These are phyloP conservation scores for Trametopsis cervina DNA, from an alignment of 768 basidiomycete species.

Conservation along the genomic window DNA sequence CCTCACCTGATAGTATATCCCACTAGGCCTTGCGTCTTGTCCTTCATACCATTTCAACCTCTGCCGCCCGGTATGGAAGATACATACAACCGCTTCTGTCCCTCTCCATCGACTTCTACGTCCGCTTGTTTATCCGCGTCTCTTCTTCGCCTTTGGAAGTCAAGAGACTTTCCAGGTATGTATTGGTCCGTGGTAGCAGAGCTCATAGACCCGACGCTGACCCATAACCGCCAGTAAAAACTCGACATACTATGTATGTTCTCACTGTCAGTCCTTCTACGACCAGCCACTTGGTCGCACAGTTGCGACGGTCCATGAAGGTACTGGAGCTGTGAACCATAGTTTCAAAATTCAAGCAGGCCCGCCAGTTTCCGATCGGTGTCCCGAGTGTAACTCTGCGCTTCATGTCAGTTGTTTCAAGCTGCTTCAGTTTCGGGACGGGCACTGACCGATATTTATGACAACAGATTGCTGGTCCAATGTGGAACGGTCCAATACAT, in stretches of 20 bases:
- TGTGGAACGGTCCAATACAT: slow-evolving; percentile 93
- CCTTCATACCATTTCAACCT: slow-evolving; percentile 77
- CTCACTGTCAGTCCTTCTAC: slow-evolving; percentile 73
- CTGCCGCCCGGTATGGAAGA: slow-evolving; percentile 88
- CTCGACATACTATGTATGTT: slow-evolving; percentile 78
- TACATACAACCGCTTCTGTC: slow-evolving; percentile 86
- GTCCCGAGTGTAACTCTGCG: slow-evolving; percentile 74
- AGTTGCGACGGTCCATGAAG: slow-evolving; percentile 50
- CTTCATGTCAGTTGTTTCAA: slow-evolving; percentile 55
- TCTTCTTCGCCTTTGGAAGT: slow-evolving; percentile 71
- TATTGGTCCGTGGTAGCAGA: neutral
- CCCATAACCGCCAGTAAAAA: slow-evolving; percentile 47
- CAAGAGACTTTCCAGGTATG: slow-evolving; percentile 74
- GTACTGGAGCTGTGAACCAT: slow-evolving; percentile 49
- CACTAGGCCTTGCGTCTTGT: slow-evolving; percentile 87
- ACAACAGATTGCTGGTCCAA: slow-evolving; percentile 80
- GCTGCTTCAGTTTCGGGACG: neutral
- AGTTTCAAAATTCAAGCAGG: slow-evolving; percentile 69
- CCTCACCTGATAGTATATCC: neutral
- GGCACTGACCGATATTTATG: neutral
- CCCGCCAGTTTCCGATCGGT: slow-evolving; percentile 58
- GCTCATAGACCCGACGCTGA: slow-evolving; percentile 1
- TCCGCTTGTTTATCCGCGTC: slow-evolving; percentile 83
- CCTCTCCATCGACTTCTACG: slow-evolving; percentile 95
- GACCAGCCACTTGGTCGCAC: slow-evolving; percentile 82